Percentiles rank a stretch among this genome's conserved stretches.
These are phyloP conservation scores for Sclerotinia subarctica DNA, from an alignment of 2,329 filamentous ascomycete genomes.

Conservation along the genomic window DNA sequence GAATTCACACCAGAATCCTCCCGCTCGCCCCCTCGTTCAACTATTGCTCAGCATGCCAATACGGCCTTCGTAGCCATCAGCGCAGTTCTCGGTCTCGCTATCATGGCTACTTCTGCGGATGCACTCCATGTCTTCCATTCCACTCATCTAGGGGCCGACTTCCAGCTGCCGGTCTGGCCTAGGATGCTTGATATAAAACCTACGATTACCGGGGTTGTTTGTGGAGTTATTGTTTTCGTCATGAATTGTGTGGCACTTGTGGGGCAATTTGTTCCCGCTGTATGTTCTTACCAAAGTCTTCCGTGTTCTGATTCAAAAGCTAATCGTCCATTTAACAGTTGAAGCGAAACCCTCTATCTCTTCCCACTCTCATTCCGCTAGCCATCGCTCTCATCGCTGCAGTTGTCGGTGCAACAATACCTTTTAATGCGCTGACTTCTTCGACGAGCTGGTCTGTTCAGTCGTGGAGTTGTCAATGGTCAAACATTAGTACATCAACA, in stretches of 20 bases:
- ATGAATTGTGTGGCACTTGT: constrained; percentile 49
- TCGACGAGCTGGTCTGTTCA: constrained; percentile 52
- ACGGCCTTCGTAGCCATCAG: constrained; percentile 50
- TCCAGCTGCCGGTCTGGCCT: constrained; percentile 57
- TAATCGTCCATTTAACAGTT: neutral
- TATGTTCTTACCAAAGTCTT: constrained; percentile 41
- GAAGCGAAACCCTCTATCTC: constrained; percentile 31
- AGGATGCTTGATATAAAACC: constrained; percentile 54
- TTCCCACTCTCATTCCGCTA: constrained; percentile 41
- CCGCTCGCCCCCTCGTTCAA: constrained; percentile 40
- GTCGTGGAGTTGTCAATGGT: constrained; percentile 63
- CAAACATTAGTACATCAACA: constrained; percentile 48
- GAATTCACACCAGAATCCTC: constrained; percentile 12
- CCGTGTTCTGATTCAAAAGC: neutral
- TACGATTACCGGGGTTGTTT: constrained; percentile 52
- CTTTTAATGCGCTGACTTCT: constrained; percentile 56
- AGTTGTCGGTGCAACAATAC: constrained; percentile 54
- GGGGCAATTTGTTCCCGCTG: constrained; percentile 48
- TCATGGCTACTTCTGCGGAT: constrained; percentile 54
- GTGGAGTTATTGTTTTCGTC: constrained; percentile 49
- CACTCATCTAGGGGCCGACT: constrained; percentile 49
- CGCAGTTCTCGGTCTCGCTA: constrained; percentile 50
- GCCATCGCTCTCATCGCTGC: constrained; percentile 46
- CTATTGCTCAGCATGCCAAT: constrained; percentile 37
- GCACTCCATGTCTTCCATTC: constrained; percentile 53